Evolutionary conservation across 2,329 filamentous ascomycete species (phyloP).

Genomic region (Exophiala sp.): DNA sequence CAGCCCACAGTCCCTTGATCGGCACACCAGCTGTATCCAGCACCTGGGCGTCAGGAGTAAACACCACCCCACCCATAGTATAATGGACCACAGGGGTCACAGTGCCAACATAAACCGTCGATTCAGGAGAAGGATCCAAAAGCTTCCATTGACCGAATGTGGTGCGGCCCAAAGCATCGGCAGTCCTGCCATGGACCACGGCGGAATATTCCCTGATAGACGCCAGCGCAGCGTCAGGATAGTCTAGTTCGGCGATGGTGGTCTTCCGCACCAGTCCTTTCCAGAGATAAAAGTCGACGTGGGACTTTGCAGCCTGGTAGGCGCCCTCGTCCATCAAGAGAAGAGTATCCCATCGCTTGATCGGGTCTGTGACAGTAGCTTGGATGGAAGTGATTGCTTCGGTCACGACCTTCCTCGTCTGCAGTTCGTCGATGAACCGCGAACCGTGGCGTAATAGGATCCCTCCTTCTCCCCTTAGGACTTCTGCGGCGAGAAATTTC

Average conservation of each 20-base stretch:
- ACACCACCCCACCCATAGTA: conserved; percentile 60
- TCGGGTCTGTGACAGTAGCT: conserved; percentile 29
- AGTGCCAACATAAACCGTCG: conserved; percentile 52
- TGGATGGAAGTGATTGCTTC: conserved; percentile 40
- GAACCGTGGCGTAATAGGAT: conserved; percentile 48
- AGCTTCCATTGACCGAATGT: conserved; percentile 54
- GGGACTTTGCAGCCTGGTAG: conserved; percentile 47
- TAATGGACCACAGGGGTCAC: conserved; percentile 62
- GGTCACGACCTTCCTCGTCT: conserved; percentile 54
- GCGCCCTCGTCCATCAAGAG: conserved; percentile 57
- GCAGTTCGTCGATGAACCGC: conserved; percentile 58
- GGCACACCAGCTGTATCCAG: conserved; percentile 40
- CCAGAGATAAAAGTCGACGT: conserved; percentile 58
- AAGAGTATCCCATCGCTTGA: conserved; percentile 53
- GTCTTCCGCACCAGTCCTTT: conserved; percentile 56
- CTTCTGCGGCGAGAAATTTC: conserved; percentile 60
- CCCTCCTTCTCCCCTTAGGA: conserved; percentile 58
- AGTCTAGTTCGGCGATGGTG: conserved; percentile 44
- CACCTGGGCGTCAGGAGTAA: conserved; percentile 51
- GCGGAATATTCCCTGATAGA: conserved; percentile 48
- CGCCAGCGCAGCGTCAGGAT: conserved; percentile 38
- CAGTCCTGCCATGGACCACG: conserved; percentile 37
- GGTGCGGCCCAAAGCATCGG: conserved; percentile 46
- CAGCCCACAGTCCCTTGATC: conserved; percentile 55
- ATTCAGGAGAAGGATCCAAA: conserved; percentile 43